Evolutionary conservation across 1,284 basidiomycete genomes (phyloP), one percentile per base, ranked within the genome.

Genomic region (Ustilago crameri): DNA sequence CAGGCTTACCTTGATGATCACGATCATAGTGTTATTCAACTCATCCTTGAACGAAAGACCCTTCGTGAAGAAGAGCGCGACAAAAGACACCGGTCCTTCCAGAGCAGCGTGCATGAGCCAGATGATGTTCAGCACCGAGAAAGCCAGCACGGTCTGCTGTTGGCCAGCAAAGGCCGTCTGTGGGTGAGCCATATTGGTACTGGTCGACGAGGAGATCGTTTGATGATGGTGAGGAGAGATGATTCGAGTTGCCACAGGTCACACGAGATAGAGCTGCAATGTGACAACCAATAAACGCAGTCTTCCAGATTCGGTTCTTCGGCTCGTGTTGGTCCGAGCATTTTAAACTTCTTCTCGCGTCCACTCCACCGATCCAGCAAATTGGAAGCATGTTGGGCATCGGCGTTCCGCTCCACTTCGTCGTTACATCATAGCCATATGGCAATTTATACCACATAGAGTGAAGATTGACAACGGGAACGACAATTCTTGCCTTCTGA

Each of bases 51-150:
- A 91, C 0, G 90, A 90, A 12, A 93, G 83, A 7, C 81, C 85
- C 12, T 84, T 75, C 1, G 91, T 89, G 2, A 88, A 86, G 85
- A 88, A 88, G 35, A 92, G 84, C 3, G 90, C 91, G 80, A 91
- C 89, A 35, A 92, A 83, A 2, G 89, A 90, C 23, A 93, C 79
- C 0, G 91, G 91, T 5, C 88, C 86, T 80, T 93, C 91, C 47
- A 92, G 84, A 10, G 89, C 90, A 67, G 91, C 87, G 79, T 93
- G 91, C 32, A 92, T 83, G 38, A 93, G 85, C 82, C 91, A 92
- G 3, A 91, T 41, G 38, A 74, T 60, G 70, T 73, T 73, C 42
- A 66, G 56, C 26, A 51, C 55, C 17, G 69, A 66, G 17, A 54
- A 63, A 9, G 20, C 49, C 22, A 22, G 44, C 2, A 47, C 62